Base-by-base conservation (phyloP, 768 basidiomycete species). In the Kwoniella newhampshirensis region DNA sequence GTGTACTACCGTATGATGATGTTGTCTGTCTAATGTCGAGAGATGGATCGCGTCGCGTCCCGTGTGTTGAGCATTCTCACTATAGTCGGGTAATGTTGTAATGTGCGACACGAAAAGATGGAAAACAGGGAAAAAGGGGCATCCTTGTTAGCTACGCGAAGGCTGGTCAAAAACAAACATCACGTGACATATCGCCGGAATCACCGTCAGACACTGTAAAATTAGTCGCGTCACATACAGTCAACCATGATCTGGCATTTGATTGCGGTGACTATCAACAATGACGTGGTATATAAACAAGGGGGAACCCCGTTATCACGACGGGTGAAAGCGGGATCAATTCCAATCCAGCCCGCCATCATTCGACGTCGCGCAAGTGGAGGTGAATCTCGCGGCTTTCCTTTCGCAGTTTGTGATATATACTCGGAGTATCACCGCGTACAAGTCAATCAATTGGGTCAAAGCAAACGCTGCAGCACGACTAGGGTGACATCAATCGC, bases 221-320 rank as follows among this genome's bases (percentile, higher is more conserved):
- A 6, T 13, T 54, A 12, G 35, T 49, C 28, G 17, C 40, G 40
- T 42, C 40, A 42, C 6, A 5, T n/a, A 42, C 45, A 48, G 56
- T 58, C 56, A 58, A 58, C 56, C 56, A 32, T 58, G 56, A 58
- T 37, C 27, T 58, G 56, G 49, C n/a, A 36, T 58, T 58, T 6
- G 36, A 51, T 21, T 18, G 4, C 0, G 5, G n/a, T 20, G 8
- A 25, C 40, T 40, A 40, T 27, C 45, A 23, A 32, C 32, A 36
- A 47, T 54, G 52, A 54, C 25, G 30, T 45, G 51, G 51, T 15
- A 6, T 43, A 32, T 32, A 6, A 6, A 32, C 32, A 6, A n/a
- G n/a, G n/a, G n/a, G n/a, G 32, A 6, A 6, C 32, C 6, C 13
- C 32, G 32, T 32, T 32, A 32, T 32, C 32, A 32, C n/a, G n/a